A percentile compares a stretch with the other conserved stretches of the same genome.
Conservation (phyloP, 2,329 filamentous ascomycete species). For the Boeremia lycopersici region DNA sequence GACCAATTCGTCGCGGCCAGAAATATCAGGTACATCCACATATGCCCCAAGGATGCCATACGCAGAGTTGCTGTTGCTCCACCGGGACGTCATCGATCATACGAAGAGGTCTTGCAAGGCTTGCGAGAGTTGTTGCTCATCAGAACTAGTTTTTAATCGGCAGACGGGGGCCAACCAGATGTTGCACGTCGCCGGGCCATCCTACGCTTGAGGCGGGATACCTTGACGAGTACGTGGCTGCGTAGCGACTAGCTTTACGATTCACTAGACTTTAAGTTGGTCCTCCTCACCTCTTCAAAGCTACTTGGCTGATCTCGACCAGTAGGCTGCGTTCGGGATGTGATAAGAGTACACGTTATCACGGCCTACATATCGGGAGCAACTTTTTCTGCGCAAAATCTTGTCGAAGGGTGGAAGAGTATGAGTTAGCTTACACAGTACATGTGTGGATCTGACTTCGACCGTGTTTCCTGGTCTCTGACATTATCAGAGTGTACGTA, state of each 20-base stretch:
- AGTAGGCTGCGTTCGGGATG: too few species aligned
- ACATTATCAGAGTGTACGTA: too few species aligned
- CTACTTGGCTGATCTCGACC: too few species aligned
- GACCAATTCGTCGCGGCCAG: slow-evolving; percentile 20
- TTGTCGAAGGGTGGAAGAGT: too few species aligned
- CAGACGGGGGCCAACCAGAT: background rate
- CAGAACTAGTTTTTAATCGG: background rate
- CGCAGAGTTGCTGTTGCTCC: slow-evolving; percentile 16
- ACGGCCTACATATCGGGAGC: too few species aligned
- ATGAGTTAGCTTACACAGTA: too few species aligned
- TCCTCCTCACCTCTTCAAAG: background rate
- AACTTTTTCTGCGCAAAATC: too few species aligned
- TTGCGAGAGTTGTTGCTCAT: slow-evolving; percentile 15
- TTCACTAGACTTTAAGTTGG: background rate
- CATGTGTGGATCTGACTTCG: too few species aligned
- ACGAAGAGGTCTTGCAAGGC: slow-evolving; percentile 9
- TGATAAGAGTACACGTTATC: too few species aligned
- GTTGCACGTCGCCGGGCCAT: background rate
- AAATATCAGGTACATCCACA: background rate
- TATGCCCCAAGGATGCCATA: slow-evolving; percentile 13
- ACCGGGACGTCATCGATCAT: slow-evolving; percentile 15
- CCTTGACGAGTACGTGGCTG: slow-evolving; percentile 1
- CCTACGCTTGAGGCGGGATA: background rate
- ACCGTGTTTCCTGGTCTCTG: too few species aligned
- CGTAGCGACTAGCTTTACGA: background rate